These are phyloP conservation scores for Elsinoe fawcettii DNA, from an alignment of 2,329 filamentous ascomycete genomes.

Conservation along the genomic window DNA sequence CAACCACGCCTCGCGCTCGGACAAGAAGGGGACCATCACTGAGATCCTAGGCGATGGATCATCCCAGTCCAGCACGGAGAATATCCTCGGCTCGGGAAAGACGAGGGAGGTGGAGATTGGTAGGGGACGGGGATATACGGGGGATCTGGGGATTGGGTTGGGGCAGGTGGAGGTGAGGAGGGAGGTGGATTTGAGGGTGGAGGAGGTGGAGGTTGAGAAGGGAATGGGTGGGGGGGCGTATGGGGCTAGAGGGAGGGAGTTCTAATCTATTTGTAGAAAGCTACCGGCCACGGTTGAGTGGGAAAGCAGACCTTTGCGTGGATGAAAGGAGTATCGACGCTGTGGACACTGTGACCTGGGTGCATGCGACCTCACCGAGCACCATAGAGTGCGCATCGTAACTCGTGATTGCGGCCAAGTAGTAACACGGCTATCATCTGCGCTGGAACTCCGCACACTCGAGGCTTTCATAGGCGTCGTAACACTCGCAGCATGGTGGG, in stretches of 20 bases:
- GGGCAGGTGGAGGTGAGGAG: not conserved
- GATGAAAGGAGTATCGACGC: no score
- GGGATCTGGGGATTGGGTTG: not conserved
- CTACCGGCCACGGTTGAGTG: no score
- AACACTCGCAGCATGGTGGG: no score
- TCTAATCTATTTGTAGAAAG: not conserved
- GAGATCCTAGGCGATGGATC: not conserved
- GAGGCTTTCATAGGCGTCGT: no score
- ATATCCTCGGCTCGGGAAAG: not conserved
- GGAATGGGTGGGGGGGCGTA: not conserved
- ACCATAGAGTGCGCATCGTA: no score
- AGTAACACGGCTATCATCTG: no score
- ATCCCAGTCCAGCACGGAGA: not conserved
- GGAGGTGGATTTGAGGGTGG: not conserved
- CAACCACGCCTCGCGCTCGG: not conserved
- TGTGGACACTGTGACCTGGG: no score
- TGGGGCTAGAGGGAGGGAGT: not conserved
- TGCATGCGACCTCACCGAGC: no score
- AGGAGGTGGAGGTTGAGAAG: not conserved
- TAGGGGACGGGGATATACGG: not conserved
- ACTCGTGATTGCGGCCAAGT: no score
- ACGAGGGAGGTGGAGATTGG: not conserved
- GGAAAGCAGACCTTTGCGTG: no score
- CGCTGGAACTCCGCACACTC: no score
- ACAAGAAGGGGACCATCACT: conserved; percentile 3